Base-by-base conservation (phyloP, 2,329 filamentous ascomycete genomes). In the Lecanicillium sp. region DNA sequence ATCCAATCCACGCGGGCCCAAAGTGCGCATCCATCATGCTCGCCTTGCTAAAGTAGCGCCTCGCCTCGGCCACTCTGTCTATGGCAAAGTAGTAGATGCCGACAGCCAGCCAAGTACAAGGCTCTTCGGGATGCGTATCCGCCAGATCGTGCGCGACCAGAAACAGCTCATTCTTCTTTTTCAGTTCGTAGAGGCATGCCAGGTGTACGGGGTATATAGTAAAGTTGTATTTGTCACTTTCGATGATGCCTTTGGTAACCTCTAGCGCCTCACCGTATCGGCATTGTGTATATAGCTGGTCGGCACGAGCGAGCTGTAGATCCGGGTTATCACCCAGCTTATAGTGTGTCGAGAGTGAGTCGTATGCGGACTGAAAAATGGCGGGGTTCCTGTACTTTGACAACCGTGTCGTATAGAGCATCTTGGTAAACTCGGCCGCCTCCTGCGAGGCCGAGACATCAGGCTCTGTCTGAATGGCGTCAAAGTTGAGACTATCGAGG, bases 1-100 rank as follows among this genome's bases (percentile, higher is more conserved):
- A 98, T 1, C 94, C 93, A 55, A 98, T 97, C 93, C 93, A 98
- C 3, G 93, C 93, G 1, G 93, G 88, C 0, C 91, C 91, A 59
- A 95, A 98, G 68, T 97, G 91, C 6, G 91, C 87, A 61, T 98
- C 90, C 84, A 98, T 91, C 73, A 97, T 86, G 55, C 88, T 95
- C 4, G 94, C 87, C 68, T 98, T 98, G 60, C 88, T 95, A 66
- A 98, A 98, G 72, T 93, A 98, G 32, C 91, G 83, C 10, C 93
- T 83, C 9, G 94, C 90, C 67, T 98, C 93, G 3, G 93, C 86
- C 50, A 98, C 89, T 60, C 90, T 90, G 56, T 83, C 81, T 45
- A 90, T 95, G 14, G 85, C 77, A 54, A 97, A 83, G 67, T 98
- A 98, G 72, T 97, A 98, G 24, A 90, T 85, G 10, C 90, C 93